phyloP scores from a whole-genome alignment of 2,329 filamentous ascomycete species.

The Fusarium torulosum region DNA sequence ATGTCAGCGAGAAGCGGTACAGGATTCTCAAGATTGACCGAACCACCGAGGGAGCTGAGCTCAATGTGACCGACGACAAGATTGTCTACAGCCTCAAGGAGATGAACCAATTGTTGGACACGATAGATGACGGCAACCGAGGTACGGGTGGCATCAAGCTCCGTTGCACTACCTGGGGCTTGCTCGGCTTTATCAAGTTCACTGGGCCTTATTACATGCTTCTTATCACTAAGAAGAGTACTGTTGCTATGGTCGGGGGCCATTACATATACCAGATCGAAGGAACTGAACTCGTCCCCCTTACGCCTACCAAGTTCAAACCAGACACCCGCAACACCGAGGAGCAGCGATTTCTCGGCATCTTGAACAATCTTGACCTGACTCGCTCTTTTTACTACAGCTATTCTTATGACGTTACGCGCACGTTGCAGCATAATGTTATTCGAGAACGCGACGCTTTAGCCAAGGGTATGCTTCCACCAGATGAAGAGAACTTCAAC shows the following conservation, averaged over 20 bases:
- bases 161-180: constrained; percentile 90
- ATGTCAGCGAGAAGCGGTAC: constrained; percentile 89
- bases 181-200: constrained; percentile 95
- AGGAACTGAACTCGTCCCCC: constrained; percentile 88
- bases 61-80: constrained; percentile 92
- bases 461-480: constrained; percentile 70
- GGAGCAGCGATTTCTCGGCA: constrained; percentile 88
- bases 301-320: constrained; percentile 82
- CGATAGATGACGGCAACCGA: constrained; percentile 95
- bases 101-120: constrained; percentile 92
- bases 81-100: constrained; percentile 93
- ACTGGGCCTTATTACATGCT: constrained; percentile 98
- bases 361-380: constrained; percentile 91
- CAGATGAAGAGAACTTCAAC: constrained; percentile 77
- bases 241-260: constrained; percentile 94
- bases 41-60: constrained; percentile 79
- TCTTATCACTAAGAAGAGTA: constrained; percentile 93
- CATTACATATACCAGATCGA: constrained; percentile 97
- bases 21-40: constrained; percentile 95
- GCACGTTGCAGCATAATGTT: constrained; percentile 92
- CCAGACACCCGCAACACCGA: constrained; percentile 85
- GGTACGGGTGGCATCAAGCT: constrained; percentile 89
- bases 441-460: constrained; percentile 80
- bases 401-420: constrained; percentile 96
- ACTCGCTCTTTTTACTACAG: constrained; percentile 97